These are phyloP conservation scores for Luffa acutangula DNA, from an alignment of 306 rosid genomes.

Conservation along the genomic window DNA sequence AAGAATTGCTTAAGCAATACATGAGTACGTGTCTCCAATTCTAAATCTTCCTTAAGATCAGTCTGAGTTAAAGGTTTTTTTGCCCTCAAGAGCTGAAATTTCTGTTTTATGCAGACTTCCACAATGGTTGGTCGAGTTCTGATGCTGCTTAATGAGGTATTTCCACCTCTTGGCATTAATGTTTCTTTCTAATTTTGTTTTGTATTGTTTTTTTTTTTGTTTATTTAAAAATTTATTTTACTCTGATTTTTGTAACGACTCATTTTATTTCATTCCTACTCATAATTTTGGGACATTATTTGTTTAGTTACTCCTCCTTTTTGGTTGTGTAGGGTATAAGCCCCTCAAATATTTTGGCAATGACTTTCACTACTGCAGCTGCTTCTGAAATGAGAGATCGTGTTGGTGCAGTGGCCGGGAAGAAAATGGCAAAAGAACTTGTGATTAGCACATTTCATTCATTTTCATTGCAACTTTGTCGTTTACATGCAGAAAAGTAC, in stretches of 20 bases:
- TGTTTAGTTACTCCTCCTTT: conserved; percentile 1
- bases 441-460: conserved; percentile 97
- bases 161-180: not conserved
- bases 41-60: not conserved
- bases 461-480: conserved; percentile 90
- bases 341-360: conserved; percentile 70
- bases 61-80: not conserved
- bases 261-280: not conserved
- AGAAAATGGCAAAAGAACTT: conserved; percentile 63
- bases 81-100: conserved; percentile 20
- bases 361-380: conserved; percentile 96
- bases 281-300: not conserved
- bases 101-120: conserved; percentile 56
- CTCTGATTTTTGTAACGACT: not conserved
- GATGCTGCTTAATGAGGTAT: conserved; percentile 82
- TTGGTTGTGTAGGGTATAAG: conserved; percentile 49
- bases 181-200: conserved; percentile 8
- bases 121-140: conserved; percentile 95
- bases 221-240: conserved; percentile 1
- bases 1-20: not conserved
- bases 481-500: conserved; percentile 83
- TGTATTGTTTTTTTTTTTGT: not conserved
- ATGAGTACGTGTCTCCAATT: not conserved
- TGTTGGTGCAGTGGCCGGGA: conserved; percentile 72
- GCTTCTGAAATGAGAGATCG: conserved; percentile 98